Conservation (phyloP, 2,329 filamentous ascomycete species). For the Volutella citrinella region DNA sequence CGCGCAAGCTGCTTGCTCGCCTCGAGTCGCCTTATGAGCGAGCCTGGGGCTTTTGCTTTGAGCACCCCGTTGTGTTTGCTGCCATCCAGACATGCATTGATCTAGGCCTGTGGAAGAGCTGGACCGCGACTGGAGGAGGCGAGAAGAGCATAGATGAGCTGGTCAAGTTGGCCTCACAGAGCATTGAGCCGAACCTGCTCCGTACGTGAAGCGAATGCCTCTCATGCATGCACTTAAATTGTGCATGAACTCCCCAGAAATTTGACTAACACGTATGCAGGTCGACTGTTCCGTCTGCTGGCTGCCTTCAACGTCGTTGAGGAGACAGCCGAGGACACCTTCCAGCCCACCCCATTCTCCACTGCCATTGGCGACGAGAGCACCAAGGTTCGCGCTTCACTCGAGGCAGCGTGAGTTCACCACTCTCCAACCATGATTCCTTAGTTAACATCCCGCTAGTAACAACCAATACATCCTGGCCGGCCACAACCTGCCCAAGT, state of each 20-base stretch:
- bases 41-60: constrained; percentile 17
- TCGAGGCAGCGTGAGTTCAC: constrained; percentile 12
- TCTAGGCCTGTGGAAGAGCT: constrained; percentile 13
- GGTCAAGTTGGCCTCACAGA: constrained; percentile 3
- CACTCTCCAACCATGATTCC: accelerated
- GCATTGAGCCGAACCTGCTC: constrained; percentile 11
- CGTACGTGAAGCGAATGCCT: too few species aligned
- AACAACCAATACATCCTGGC: constrained; percentile 16
- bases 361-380: constrained; percentile 16
- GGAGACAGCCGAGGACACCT: constrained; percentile 12
- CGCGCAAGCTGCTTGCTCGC: constrained; percentile 9
- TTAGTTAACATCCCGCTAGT: not conserved
- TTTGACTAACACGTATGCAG: not conserved
- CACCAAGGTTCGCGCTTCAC: constrained; percentile 15
- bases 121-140: constrained; percentile 6
- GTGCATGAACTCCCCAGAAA: too few species aligned
- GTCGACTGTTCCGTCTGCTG: constrained; percentile 13
- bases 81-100: constrained; percentile 13
- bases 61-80: constrained; percentile 14
- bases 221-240: too few species aligned
- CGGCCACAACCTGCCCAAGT: constrained; percentile 15
- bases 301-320: constrained; percentile 17
- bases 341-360: constrained; percentile 14
- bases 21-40: constrained; percentile 14
- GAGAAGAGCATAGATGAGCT: constrained; percentile 14